Evolutionary conservation across 306 rosid genomes (phyloP), one percentile per base, ranked within the genome.

Genomic region (Pyrus communis): DNA sequence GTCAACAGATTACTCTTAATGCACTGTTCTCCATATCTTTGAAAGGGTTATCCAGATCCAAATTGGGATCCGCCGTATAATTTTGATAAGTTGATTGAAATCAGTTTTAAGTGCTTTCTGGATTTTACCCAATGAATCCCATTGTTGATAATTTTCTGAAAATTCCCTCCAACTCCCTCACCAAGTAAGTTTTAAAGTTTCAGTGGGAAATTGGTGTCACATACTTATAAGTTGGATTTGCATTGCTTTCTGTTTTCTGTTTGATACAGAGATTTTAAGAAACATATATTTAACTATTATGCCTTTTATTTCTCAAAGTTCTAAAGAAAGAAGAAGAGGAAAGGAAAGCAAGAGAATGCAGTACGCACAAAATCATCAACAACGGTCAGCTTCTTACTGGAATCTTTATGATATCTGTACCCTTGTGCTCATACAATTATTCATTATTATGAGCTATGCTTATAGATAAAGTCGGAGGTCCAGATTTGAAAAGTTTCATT

Each of bases 241-340:
- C 31, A 30, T 19, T 35, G 30, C 11, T 65, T 18, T 52, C 27
- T 2, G 9, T 62, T 69, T 78, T 40, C 28, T 67, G 65, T 76
- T 65, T 59, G 81, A 14, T 73, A 27, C 38, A 25, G 68, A 83
- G 77, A 67, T 40, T 86, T 80, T 78, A 74, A 76, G 74, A 40
- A 21, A 35, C 7, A 40, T 18, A 46, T 38, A 67, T 81, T 84
- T 64, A 68, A 42, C 60, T 74, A 14, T 5, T 64, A 35, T 40
- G 73, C 6, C 22, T 57, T 81, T 70, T 71, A 45, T 71, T 74
- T 74, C 68, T 51, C 55, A 4, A 81, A 95, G 98, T 85, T 85
- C 89, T 92, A 73, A 92, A 89, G 93, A 95, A 87, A 87, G 96
- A 95, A 85, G 99, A 90, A 72, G 91, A 88, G 90, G 97, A 89